Base-by-base conservation (phyloP, 345 rosid species). In the Sonneratia caseolaris region DNA sequence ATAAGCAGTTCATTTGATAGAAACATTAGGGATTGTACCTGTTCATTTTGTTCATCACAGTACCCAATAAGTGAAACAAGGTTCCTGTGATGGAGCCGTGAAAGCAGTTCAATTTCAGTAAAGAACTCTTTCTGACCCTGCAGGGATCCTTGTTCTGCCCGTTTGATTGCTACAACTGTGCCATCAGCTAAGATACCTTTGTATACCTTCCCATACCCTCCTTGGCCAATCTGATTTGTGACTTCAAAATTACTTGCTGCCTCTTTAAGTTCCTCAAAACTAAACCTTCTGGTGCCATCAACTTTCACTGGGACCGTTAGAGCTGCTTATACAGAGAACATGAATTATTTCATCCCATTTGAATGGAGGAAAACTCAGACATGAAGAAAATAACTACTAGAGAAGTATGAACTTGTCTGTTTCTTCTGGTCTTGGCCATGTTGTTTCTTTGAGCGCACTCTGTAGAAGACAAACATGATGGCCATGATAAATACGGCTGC, bases 161-260 rank as follows among this genome's bases (percentile, higher is more conserved):
- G 91, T 79, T 95, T 95, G 71, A 91, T 86, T 37, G 99, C 97
- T 71, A 91, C 99, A 76, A 84, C 79, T n/a, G 66, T 72, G 51
- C 97, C 95, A 81, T 83, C 87, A 21, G 81, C 83, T 64, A 95
- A 75, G 37, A 79, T 79, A 35, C 99, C 99, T 95, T 68, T 86
- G 78, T 87, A 92, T 56, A 95, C 99, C 76, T 82, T 95, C 68
- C 99, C 99, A 37, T 92, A 95, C n/a, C 99, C 99, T 55, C 99
- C 99, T 84, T 86, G 91, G 72, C 99, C 99, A 71, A 90, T 87
- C 80, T 87, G 91, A 74, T 83, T 55, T 21, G 92, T 86, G 81
- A 70, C 78, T 75, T 72, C 70, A 57, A 95, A 95, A 80, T 79
- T 80, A 74, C 85, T 79, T 2, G 99, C 89, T 53, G 89, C 99